Percentiles rank a stretch among this genome's conserved stretches.
phyloP scores from a whole-genome alignment of 345 rosid genomes.

The Abelmoschus esculentus region DNA sequence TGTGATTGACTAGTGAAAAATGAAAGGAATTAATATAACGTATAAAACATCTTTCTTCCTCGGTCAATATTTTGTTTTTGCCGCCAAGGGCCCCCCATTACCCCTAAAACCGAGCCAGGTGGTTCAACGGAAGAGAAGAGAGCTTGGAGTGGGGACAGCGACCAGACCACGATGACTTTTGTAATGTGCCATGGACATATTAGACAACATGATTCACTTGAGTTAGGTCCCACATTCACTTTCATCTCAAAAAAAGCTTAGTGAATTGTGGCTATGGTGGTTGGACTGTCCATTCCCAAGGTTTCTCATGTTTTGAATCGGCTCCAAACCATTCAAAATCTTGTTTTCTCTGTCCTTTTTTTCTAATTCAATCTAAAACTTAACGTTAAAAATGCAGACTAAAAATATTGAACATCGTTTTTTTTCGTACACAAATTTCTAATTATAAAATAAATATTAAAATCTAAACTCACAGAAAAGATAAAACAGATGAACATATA shows the following conservation, averaged over 20 bases:
- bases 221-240: conserved; percentile 5
- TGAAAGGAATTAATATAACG: conserved; percentile 1
- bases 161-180: conserved; percentile 8
- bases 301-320: not conserved
- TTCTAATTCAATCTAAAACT: too few relatives aligned
- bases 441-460: too few relatives aligned
- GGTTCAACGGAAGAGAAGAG: conserved; percentile 3
- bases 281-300: conserved; percentile 10
- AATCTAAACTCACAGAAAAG: too few relatives aligned
- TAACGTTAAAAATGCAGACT: too few relatives aligned
- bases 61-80: not conserved
- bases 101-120: conserved; percentile 3
- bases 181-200: conserved; percentile 5
- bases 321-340: too few relatives aligned
- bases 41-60: not conserved
- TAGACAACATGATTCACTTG: not conserved
- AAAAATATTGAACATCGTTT: too few relatives aligned
- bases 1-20: not conserved
- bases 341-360: too few relatives aligned
- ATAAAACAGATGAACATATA: too few relatives aligned
- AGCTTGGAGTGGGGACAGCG: not conserved
- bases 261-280: not conserved
- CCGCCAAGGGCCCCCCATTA: not conserved
- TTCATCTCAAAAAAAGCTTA: not conserved
- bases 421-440: too few relatives aligned